Evolutionary conservation across 441 rosid genomes (phyloP), one percentile per base, ranked within the genome.

Genomic region (Erodium moschatum): DNA sequence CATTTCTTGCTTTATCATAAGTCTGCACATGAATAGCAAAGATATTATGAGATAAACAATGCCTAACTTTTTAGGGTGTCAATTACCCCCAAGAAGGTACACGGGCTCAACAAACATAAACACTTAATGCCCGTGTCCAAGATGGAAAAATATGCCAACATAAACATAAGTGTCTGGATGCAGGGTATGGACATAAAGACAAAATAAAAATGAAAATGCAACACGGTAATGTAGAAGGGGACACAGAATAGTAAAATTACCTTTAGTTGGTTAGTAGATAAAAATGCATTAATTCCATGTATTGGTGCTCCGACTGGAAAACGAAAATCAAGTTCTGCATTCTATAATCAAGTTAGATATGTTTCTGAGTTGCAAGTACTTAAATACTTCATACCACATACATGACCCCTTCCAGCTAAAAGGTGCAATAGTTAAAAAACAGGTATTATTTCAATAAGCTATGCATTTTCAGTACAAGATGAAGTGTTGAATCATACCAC

Each of bases 251-350:
- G 42, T 19, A 63, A 64, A 50, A 70, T 50, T 81, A 91, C 99
- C 93, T 88, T 79, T 67, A 94, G 88, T 74, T 94, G 97, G 76
- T 87, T 94, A 64, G 99, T 94, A 1, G 92, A 1, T 72, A 91
- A 80, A 80, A 91, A 94, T 7, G 97, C 97, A 13, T 75, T 81
- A 69, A 94, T 94, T 65, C 97, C 99, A 12, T 94, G 99, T 61
- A 94, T 70, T 5, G 99, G 99, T 85, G 99, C 97, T 60, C 99
- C 99, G 66, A 89, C 62, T 24, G 85, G 91, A 78, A 89, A 94
- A 69, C 97, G 88, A 69, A 94, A 94, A 81, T 94, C 99, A 71
- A 94, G 99, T 84, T 91, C 99, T 94, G 87, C 81, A 83, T 69
- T 72, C 29, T 40, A 69, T 74, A 72, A 20, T 16, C 46, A 69